phyloP scores from a whole-genome alignment of 805 yeast species.

The Hanseniaspora nectarophila region DNA sequence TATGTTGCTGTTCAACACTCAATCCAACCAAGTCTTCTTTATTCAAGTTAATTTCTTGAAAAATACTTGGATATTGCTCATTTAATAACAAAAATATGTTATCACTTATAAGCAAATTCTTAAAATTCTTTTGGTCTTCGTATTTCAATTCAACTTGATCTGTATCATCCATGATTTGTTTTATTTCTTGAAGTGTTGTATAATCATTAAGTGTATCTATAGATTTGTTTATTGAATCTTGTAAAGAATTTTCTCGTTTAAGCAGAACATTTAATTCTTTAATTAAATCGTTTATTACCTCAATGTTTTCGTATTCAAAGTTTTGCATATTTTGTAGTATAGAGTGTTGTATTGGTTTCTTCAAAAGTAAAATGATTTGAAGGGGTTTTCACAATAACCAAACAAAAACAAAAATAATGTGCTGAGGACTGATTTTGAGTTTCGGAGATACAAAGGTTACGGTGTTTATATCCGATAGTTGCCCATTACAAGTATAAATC shows the following conservation, averaged over 20 bases:
- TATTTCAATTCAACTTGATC: neutral
- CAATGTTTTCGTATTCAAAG: constrained; percentile 10
- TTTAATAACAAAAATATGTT: neutral
- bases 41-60: neutral
- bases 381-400: too few species aligned
- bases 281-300: neutral
- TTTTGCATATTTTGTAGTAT: too few species aligned
- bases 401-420: too few species aligned
- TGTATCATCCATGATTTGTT: neutral
- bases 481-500: too few species aligned
- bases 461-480: too few species aligned
- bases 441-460: too few species aligned
- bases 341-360: too few species aligned
- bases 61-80: neutral
- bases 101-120: neutral
- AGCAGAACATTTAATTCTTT: constrained; percentile 1
- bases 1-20: constrained; percentile 1
- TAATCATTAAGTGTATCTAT: neutral
- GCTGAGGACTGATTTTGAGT: too few species aligned
- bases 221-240: neutral
- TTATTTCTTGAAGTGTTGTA: neutral
- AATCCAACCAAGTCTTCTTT: neutral
- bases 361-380: too few species aligned
- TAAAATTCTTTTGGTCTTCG: neutral
- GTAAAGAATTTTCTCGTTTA: neutral